Conservation (phyloP, 1,284 basidiomycete genomes). For the Serendipita sp. region DNA sequence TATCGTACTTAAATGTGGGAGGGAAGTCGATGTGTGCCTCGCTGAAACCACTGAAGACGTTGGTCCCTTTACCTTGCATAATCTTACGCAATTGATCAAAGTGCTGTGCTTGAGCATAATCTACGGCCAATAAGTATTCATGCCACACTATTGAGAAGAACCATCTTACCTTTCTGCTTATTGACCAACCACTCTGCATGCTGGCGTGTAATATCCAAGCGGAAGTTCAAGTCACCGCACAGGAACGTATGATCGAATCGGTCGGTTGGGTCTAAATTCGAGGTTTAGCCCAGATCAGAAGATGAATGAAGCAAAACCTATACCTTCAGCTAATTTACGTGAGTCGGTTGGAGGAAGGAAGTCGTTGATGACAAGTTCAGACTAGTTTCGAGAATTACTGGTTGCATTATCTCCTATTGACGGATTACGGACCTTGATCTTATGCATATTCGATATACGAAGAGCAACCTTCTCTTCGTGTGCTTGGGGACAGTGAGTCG, state of each 20-base stretch:
- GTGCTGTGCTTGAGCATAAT: slow-evolving; percentile 54
- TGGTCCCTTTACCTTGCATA: slow-evolving; percentile 42
- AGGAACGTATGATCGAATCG: slow-evolving; percentile 73
- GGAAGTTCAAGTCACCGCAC: slow-evolving; percentile 70
- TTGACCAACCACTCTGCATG: slow-evolving; percentile 46
- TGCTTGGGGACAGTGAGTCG: slow-evolving; percentile 29
- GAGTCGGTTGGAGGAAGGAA: slow-evolving; percentile 52
- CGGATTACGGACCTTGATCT: slow-evolving; percentile 46
- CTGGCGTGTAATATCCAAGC: slow-evolving; percentile 54
- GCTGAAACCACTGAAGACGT: slow-evolving; percentile 48
- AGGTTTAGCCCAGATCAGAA: not conserved
- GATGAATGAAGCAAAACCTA: not conserved
- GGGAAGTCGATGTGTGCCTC: slow-evolving; percentile 62
- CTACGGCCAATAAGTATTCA: slow-evolving; percentile 22
- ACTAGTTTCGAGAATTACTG: slow-evolving; percentile 23
- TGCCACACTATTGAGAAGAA: not conserved
- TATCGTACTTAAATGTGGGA: slow-evolving; percentile 77
- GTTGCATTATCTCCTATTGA: slow-evolving; percentile 2
- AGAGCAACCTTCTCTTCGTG: slow-evolving; percentile 59
- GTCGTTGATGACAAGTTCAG: slow-evolving; percentile 48
- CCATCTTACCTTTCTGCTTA: not conserved
- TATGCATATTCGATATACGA: slow-evolving; percentile 53
- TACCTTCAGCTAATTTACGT: slow-evolving; percentile 51
- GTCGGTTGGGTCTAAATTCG: slow-evolving; percentile 51
- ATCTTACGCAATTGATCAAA: slow-evolving; percentile 68